Evolutionary conservation across 2,329 filamentous ascomycete genomes (phyloP).

Genomic region (Graphilbum fragrans): DNA sequence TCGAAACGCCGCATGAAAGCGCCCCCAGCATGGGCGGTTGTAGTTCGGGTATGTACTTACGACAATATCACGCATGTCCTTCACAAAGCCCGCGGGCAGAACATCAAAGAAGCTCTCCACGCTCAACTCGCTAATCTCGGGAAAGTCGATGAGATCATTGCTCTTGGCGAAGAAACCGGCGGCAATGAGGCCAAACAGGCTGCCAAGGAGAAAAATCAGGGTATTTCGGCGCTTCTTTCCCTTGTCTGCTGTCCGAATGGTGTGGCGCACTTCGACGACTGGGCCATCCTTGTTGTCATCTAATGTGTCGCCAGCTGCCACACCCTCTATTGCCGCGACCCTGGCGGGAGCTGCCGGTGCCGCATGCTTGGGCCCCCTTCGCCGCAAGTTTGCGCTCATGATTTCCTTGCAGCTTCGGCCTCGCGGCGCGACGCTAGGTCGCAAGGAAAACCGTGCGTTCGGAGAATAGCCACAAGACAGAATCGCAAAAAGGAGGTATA

Average conservation of each 20-base stretch:
- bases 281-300: neutral
- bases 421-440: too few species aligned
- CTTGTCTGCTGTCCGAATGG: neutral
- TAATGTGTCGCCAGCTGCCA: neutral
- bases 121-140: slow-evolving; percentile 58
- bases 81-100: slow-evolving; percentile 72
- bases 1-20: too few species aligned
- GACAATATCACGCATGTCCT: slow-evolving; percentile 75
- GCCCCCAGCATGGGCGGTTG: too few species aligned
- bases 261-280: neutral
- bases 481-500: too few species aligned
- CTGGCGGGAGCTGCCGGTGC: too few species aligned
- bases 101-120: slow-evolving; percentile 81
- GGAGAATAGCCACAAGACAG: too few species aligned
- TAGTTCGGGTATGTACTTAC: slow-evolving; percentile 34
- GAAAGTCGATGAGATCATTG: slow-evolving; percentile 79
- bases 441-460: too few species aligned
- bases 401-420: neutral
- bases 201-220: slow-evolving; percentile 77
- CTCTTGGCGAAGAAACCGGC: slow-evolving; percentile 83
- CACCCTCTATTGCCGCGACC: too few species aligned
- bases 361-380: neutral
- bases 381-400: neutral
- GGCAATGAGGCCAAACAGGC: slow-evolving; percentile 77
- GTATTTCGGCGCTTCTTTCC: slow-evolving; percentile 60